Conservation (phyloP, 2,329 filamentous ascomycete genomes). For the Aureobasidium uvarum region DNA sequence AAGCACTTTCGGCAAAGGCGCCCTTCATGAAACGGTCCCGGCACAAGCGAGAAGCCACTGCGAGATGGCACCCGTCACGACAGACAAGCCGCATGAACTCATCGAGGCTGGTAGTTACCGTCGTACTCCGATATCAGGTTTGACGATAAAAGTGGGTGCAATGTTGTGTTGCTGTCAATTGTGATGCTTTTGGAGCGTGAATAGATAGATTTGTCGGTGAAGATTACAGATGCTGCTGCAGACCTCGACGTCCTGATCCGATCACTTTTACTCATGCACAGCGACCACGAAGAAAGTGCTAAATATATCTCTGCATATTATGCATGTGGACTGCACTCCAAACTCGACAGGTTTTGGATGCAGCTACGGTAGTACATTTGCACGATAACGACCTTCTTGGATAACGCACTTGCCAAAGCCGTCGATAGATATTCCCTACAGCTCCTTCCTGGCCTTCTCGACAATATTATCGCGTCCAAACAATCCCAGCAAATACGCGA, state of each 20-base stretch:
- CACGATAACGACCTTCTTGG: not conserved
- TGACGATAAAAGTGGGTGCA: not conserved
- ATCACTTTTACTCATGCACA: not conserved
- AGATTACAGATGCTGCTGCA: not conserved
- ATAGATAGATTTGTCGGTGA: not conserved
- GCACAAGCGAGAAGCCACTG: not conserved
- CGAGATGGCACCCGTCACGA: not conserved
- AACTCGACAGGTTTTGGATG: not conserved
- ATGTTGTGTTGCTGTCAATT: not conserved
- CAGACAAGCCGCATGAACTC: not conserved
- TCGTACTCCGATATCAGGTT: not conserved
- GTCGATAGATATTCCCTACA: not conserved
- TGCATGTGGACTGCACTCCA: not conserved
- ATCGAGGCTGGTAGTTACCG: too few species aligned
- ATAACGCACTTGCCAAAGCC: not conserved
- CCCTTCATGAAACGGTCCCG: conserved; percentile 12
- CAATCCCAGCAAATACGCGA: conserved; percentile 16
- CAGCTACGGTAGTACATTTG: not conserved
- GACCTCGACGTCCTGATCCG: not conserved
- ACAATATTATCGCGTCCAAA: not conserved
- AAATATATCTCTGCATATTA: not conserved
- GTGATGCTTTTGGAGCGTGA: not conserved
- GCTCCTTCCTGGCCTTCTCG: not conserved
- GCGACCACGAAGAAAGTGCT: not conserved
- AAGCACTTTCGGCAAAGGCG: conserved; percentile 1